Evolutionary conservation across 306 rosid genomes (phyloP).

Genomic region (Coriaria nepalensis): DNA sequence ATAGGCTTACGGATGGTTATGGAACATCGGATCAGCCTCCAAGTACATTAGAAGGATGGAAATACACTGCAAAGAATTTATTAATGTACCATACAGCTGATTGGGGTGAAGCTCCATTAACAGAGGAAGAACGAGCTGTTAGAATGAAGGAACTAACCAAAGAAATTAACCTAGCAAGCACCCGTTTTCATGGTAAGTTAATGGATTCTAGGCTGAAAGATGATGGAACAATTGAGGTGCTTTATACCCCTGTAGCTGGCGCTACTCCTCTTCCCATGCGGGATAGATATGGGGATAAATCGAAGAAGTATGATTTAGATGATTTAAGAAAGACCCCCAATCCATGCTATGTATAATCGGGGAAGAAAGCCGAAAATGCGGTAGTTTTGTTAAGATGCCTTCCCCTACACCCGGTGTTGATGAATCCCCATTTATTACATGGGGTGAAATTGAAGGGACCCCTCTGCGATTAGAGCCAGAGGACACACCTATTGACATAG

Average conservation of each 20-base stretch:
- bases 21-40: slow-evolving; percentile 91
- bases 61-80: slow-evolving; percentile 65
- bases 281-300: slow-evolving; percentile 55
- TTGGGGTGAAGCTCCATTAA: slow-evolving; percentile 73
- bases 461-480: slow-evolving; percentile 84
- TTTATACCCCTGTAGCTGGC: slow-evolving; percentile 72
- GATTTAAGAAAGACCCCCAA: slow-evolving; percentile 89
- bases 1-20: slow-evolving; percentile 83
- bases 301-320: slow-evolving; percentile 90
- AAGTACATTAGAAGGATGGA: slow-evolving; percentile 83
- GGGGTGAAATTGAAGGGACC: slow-evolving; percentile 96
- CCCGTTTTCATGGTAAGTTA: slow-evolving; percentile 69
- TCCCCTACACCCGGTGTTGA: slow-evolving; percentile 90
- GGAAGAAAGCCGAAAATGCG: slow-evolving; percentile 71
- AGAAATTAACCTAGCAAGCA: slow-evolving; percentile 51
- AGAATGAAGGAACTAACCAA: slow-evolving; percentile 69
- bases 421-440: slow-evolving; percentile 83
- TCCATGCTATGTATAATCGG: slow-evolving; percentile 67
- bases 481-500: slow-evolving; percentile 75
- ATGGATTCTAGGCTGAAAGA: slow-evolving; percentile 71
- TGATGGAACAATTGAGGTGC: slow-evolving; percentile 58
- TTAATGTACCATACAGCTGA: slow-evolving; percentile 94
- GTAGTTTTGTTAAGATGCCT: slow-evolving; percentile 73
- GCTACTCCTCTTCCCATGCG: slow-evolving; percentile 47
- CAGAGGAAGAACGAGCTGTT: slow-evolving; percentile 58